Percentiles rank a stretch among this genome's conserved stretches.
These are phyloP conservation scores for Phaffomyces thermotolerans DNA, from an alignment of 805 yeast genomes.

Conservation along the genomic window DNA sequence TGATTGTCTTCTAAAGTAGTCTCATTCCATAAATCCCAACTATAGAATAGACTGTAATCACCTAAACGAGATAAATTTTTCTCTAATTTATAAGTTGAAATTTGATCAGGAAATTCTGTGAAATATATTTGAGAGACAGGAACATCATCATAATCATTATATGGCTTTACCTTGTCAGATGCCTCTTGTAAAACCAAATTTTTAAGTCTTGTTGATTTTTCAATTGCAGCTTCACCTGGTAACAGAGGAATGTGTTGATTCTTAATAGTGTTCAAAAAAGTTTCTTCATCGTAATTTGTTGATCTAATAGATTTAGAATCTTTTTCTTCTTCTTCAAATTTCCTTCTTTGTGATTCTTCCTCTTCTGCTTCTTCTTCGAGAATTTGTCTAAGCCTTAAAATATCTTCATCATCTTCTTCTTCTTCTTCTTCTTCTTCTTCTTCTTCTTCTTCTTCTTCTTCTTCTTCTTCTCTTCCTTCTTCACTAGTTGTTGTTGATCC, in stretches of 20 bases:
- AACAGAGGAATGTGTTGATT: not conserved
- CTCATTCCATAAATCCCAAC: constrained; percentile 5
- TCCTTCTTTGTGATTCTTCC: not conserved
- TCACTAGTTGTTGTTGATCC: no score
- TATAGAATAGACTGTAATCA: constrained; percentile 3
- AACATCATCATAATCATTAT: not conserved
- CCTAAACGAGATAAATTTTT: not conserved
- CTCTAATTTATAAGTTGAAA: not conserved
- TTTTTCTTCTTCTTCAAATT: not conserved
- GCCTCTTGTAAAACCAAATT: no score
- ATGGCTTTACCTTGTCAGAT: no score
- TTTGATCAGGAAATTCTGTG: not conserved
- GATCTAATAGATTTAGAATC: not conserved
- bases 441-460: no score
- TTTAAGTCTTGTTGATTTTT: no score
- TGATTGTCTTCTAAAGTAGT: no score
- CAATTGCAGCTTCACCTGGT: not conserved
- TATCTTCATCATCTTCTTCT: no score
- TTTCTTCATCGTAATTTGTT: constrained; percentile 1
- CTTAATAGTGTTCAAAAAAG: constrained; percentile 4
- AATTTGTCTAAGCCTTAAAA: no score
- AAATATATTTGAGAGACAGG: no score
- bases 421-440: not conserved
- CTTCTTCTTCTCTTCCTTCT: no score
- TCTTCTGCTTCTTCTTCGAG: not conserved